Percentiles rank a stretch among this genome's conserved stretches.
Conservation (phyloP, 2,329 filamentous ascomycete genomes). For the Bipolaris bicolor region DNA sequence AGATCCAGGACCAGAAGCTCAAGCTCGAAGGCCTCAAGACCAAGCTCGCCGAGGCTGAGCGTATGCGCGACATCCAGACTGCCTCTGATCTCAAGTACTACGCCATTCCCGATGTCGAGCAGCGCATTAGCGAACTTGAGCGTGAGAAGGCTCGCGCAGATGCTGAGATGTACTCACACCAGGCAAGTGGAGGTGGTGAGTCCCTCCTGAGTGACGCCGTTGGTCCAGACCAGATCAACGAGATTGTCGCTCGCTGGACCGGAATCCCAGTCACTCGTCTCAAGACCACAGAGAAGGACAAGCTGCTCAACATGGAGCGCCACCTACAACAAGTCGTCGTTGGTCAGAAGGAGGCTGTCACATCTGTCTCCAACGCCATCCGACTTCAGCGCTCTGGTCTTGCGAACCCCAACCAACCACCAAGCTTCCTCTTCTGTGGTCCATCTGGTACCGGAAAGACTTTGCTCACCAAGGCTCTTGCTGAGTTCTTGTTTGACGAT, state of each 20-base stretch:
- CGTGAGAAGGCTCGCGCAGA: slow-evolving; percentile 79
- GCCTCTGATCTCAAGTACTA: slow-evolving; percentile 97
- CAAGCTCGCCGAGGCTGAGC: slow-evolving; percentile 91
- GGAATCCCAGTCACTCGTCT: slow-evolving; percentile 95
- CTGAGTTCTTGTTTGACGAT: slow-evolving; percentile 98
- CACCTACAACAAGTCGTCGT: slow-evolving; percentile 83
- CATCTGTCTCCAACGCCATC: slow-evolving; percentile 93
- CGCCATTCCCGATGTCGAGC: slow-evolving; percentile 90
- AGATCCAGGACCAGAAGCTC: slow-evolving; percentile 92
- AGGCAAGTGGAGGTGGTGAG: slow-evolving; percentile 64
- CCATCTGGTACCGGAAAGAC: slow-evolving; percentile 99
- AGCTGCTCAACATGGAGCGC: slow-evolving; percentile 96
- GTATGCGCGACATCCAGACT: slow-evolving; percentile 80
- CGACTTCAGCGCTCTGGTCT: slow-evolving; percentile 93
- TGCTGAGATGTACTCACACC: slow-evolving; percentile 62
- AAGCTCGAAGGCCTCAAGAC: slow-evolving; percentile 91
- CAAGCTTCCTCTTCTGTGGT: slow-evolving; percentile 98
- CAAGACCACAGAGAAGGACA: slow-evolving; percentile 95
- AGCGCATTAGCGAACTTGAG: slow-evolving; percentile 81
- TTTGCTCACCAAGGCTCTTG: slow-evolving; percentile 91
- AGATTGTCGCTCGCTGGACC: slow-evolving; percentile 97
- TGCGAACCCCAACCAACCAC: slow-evolving; percentile 93
- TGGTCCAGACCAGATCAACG: slow-evolving; percentile 97
- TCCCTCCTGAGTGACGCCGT: slow-evolving; percentile 90
- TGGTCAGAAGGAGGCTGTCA: slow-evolving; percentile 91